Evolutionary conservation across 2,329 filamentous ascomycete species (phyloP).

Genomic region (Exophiala spinifera): DNA sequence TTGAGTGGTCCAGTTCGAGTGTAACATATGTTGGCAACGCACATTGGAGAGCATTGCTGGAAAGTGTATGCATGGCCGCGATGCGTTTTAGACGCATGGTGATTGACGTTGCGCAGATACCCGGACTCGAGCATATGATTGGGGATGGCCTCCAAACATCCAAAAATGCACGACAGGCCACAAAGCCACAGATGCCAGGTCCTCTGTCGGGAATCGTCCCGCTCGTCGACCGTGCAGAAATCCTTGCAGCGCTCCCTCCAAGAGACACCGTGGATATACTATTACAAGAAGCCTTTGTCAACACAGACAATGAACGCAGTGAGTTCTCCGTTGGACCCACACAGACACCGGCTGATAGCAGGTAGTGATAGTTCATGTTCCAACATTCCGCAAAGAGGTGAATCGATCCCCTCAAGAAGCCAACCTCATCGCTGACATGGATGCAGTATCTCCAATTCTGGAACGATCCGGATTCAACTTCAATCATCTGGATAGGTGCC

Average conservation of each 20-base stretch:
- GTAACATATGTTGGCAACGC: constrained; percentile 30
- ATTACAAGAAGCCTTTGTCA: constrained; percentile 28
- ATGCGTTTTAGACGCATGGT: no score
- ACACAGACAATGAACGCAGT: constrained; percentile 19
- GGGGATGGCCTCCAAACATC: not conserved
- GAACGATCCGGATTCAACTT: constrained; percentile 46
- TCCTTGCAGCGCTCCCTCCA: constrained; percentile 10
- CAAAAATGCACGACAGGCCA: not conserved
- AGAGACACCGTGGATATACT: constrained; percentile 14
- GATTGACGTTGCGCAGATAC: constrained; percentile 6
- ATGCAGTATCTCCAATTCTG: constrained; percentile 54
- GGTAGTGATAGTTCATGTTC: constrained; percentile 21
- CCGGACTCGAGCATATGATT: constrained; percentile 6
- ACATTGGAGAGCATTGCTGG: constrained; percentile 9
- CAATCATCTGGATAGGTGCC: constrained; percentile 51
- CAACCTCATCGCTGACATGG: not conserved
- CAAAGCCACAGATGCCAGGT: not conserved
- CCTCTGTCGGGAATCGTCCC: constrained; percentile 1
- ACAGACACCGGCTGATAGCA: constrained; percentile 5
- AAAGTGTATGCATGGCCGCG: not conserved
- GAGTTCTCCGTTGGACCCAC: constrained; percentile 4
- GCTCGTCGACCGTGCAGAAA: constrained; percentile 3
- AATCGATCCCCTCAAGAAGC: constrained; percentile 3
- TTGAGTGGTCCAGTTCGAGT: constrained; percentile 40
- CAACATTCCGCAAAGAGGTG: constrained; percentile 24